Evolutionary conservation across 306 rosid species (phyloP).

Genomic region (Quercus wislizeni): DNA sequence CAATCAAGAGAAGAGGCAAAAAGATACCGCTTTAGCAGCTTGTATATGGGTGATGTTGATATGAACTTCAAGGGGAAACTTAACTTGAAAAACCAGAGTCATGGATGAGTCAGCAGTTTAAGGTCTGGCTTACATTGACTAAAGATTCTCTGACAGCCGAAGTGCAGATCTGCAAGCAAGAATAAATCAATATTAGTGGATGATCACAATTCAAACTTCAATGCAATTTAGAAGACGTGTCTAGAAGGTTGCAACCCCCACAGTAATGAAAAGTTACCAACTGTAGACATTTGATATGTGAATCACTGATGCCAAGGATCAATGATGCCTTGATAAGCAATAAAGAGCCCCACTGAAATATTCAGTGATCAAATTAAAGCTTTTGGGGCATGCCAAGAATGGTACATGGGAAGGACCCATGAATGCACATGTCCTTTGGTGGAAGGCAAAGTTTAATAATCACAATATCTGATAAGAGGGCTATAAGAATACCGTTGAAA

Average conservation of each 20-base stretch:
- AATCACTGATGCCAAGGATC: not conserved
- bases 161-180: slow-evolving; percentile 71
- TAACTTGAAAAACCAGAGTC: slow-evolving; percentile 34
- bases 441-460: slow-evolving; percentile 1
- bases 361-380: not conserved
- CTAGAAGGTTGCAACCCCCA: slow-evolving; percentile 4
- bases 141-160: slow-evolving; percentile 82
- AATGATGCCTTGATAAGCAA: not conserved
- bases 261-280: not conserved
- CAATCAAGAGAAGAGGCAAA: slow-evolving; percentile 41
- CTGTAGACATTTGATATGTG: not conserved
- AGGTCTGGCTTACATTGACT: slow-evolving; percentile 76
- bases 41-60: slow-evolving; percentile 29
- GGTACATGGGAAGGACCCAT: not conserved
- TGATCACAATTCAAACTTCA: slow-evolving; percentile 7
- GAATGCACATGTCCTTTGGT: not conserved
- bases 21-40: slow-evolving; percentile 35
- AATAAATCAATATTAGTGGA: slow-evolving; percentile 16
- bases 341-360: not conserved
- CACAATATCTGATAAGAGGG: not conserved
- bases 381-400: not conserved
- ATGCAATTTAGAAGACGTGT: not conserved
- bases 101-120: slow-evolving; percentile 35
- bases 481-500: slow-evolving; percentile 58
- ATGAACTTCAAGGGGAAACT: slow-evolving; percentile 31